phyloP scores from a whole-genome alignment of 495 filamentous ascomycete species.

The Penicillium robsamsonii region DNA sequence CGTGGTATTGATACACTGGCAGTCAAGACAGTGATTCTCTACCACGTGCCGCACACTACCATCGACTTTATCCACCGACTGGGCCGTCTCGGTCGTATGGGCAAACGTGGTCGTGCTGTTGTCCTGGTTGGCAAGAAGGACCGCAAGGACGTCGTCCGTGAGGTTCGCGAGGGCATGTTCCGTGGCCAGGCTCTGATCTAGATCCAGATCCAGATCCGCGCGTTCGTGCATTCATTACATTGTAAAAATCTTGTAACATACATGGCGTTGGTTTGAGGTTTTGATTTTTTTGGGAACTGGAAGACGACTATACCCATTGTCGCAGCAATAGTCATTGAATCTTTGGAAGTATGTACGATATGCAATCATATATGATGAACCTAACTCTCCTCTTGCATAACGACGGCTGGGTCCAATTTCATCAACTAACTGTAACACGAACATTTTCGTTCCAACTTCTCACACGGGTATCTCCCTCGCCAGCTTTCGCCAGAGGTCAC shows the following conservation, averaged over 20 bases:
- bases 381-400: slow-evolving; percentile 6
- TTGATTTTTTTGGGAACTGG: slow-evolving; percentile 14
- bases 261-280: slow-evolving; percentile 19
- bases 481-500: slow-evolving; percentile 54
- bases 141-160: slow-evolving; percentile 82
- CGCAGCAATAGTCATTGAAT: slow-evolving; percentile 11
- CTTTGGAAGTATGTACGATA: slow-evolving; percentile 13
- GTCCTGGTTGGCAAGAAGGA: slow-evolving; percentile 89
- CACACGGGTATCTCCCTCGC: slow-evolving; percentile 41
- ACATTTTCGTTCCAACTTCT: slow-evolving; percentile 1
- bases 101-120: slow-evolving; percentile 80
- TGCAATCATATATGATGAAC: slow-evolving; percentile 10
- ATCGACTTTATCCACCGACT: slow-evolving; percentile 97
- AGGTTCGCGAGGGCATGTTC: slow-evolving; percentile 94
- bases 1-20: slow-evolving; percentile 93
- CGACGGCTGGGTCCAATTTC: not conserved
- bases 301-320: slow-evolving; percentile 21
- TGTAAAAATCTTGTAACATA: slow-evolving; percentile 30
- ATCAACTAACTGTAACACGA: not conserved
- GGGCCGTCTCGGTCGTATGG: slow-evolving; percentile 89
- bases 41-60: slow-evolving; percentile 92
- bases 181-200: slow-evolving; percentile 83
- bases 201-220: slow-evolving; percentile 9
- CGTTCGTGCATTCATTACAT: slow-evolving; percentile 9
- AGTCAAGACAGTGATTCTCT: slow-evolving; percentile 85